Base-by-base conservation (phyloP, 2,329 filamentous ascomycete species). In the Cercospora canescens region DNA sequence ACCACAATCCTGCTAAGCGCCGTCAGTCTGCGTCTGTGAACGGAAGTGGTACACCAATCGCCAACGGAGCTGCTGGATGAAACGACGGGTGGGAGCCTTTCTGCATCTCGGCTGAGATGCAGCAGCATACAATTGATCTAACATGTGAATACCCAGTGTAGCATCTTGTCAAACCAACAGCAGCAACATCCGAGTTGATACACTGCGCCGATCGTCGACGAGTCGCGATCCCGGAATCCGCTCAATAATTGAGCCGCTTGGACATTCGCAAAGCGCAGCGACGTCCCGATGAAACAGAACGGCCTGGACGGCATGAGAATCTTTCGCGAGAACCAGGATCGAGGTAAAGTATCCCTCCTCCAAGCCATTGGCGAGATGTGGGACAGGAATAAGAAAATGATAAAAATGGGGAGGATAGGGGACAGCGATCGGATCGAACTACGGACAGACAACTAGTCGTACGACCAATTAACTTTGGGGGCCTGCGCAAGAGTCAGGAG, bases 1-100 rank as follows among this genome's bases (percentile, higher is more conserved):
- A 74, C 68, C 67, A 72, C 35, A 71, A 75, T 59, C 71, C 74
- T 57, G 72, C 74, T 74, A 76, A 76, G 74, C 75, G 75, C 71
- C 71, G 71, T 41, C 74, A 74, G 66, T 73, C 72, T 64, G 71
- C 64, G 34, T 48, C 65, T 60, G 66, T 62, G 32, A 64, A 64
- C 54, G 66, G 60, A 55, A 70, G 70, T 37, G 70, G 69, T 41
- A 64, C 63, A 18, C 60, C 67, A 35, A 68, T 62, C 14, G 48
- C 64, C 32, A 69, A 71, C 34, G 70, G 64, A 35, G 54, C 64
- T 39, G 63, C 70, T 37, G 70, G 66, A 41, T 70, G 67, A 70
- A n/a, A 45, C 16, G 21, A 35, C 30, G 32, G 32, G 37, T 30
- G 26, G 48, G 28, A 21, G 11, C 14, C n/a, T 45, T 28, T 52